Conservation (phyloP, 2,329 filamentous ascomycete genomes). For the Trichophyton mentagrophytes region DNA sequence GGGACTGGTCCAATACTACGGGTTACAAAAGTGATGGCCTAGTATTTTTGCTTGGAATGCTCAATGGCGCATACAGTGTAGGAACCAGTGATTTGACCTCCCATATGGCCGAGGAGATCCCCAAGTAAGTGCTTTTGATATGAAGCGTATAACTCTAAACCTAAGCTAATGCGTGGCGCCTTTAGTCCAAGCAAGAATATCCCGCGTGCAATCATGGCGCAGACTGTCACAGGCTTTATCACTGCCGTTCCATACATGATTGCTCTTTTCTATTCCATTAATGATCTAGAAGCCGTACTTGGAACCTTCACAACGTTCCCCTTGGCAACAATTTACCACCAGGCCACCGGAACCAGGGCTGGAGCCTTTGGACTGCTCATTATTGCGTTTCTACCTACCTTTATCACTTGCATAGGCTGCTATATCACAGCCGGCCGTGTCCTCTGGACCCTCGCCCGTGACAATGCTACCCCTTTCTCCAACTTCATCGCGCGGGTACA, state of each 20-base stretch:
- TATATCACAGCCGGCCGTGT: conserved; percentile 51
- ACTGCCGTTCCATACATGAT: conserved; percentile 39
- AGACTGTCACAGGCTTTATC: conserved; percentile 37
- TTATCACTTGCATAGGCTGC: conserved; percentile 41
- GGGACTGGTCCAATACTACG: conserved; percentile 39
- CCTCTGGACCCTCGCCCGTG: conserved; percentile 46
- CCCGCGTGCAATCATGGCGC: conserved; percentile 38
- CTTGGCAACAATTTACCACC: conserved; percentile 36
- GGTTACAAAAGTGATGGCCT: conserved; percentile 41
- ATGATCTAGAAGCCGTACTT: conserved; percentile 32
- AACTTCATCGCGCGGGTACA: conserved; percentile 40
- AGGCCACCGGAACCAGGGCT: conserved; percentile 37
- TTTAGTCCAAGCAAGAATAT: conserved; percentile 32
- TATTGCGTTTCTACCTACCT: conserved; percentile 43
- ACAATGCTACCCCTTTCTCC: conserved; percentile 42
- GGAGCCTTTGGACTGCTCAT: conserved; percentile 47
- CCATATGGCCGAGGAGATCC: conserved; percentile 55
- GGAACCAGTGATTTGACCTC: conserved; percentile 54
- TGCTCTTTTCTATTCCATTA: conserved; percentile 40
- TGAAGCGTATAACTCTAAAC: not conserved
- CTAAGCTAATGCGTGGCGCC: not conserved
- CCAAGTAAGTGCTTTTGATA: conserved; percentile 18
- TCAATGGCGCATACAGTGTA: conserved; percentile 58
- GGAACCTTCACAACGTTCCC: conserved; percentile 32
- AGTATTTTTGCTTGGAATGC: conserved; percentile 52